These are phyloP conservation scores for Aspergillus diversus DNA, from an alignment of 495 filamentous ascomycete species.

Conservation along the genomic window DNA sequence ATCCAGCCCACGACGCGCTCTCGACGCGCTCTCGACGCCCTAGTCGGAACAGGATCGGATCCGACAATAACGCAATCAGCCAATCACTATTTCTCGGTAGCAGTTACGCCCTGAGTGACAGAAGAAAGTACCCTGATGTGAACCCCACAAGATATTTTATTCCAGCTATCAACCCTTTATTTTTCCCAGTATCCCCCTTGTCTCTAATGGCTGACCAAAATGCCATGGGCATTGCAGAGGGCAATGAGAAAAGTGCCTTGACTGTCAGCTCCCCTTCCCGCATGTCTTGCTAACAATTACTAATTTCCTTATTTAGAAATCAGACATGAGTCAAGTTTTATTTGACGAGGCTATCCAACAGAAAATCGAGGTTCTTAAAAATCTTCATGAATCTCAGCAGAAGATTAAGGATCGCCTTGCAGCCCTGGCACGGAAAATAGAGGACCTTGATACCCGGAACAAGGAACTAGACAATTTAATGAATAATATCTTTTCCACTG, in stretches of 20 bases:
- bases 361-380: slow-evolving; percentile 7
- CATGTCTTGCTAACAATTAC: not conserved
- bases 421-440: slow-evolving; percentile 7
- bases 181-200: not conserved
- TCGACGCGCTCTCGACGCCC: not conserved
- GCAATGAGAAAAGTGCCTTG: not conserved
- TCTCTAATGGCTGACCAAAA: not conserved
- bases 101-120: not conserved
- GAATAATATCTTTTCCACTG: slow-evolving; percentile 9
- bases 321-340: too few species aligned
- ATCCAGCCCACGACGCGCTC: too few species aligned
- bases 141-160: not conserved
- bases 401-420: not conserved
- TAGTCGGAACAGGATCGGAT: not conserved
- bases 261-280: not conserved
- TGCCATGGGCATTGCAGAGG: slow-evolving; percentile 1
- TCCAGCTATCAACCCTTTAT: not conserved
- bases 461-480: slow-evolving; percentile 2
- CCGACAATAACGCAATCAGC: not conserved
- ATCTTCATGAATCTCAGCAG: slow-evolving; percentile 1
- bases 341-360: not conserved
- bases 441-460: slow-evolving; percentile 4
- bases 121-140: not conserved
- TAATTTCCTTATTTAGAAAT: not conserved
- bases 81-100: not conserved